Conservation (phyloP, 768 basidiomycete genomes). For the Brasilioporus rufonigricans region DNA sequence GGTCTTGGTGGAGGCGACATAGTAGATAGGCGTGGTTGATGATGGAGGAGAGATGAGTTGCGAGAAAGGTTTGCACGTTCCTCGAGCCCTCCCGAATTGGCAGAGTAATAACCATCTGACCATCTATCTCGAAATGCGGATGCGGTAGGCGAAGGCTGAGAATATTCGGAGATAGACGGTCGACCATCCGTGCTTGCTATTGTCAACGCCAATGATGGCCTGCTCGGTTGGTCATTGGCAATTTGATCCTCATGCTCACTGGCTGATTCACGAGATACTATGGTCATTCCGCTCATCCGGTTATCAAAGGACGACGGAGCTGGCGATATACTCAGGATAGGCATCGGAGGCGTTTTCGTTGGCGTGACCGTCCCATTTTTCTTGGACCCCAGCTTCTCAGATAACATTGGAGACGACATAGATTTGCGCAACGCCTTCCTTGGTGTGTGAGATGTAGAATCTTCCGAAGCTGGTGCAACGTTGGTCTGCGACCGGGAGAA, state of each 20-base stretch:
- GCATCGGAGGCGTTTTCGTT: slow-evolving; percentile 44
- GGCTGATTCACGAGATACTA: slow-evolving; percentile 33
- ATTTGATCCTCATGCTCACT: slow-evolving; percentile 40
- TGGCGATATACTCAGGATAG: slow-evolving; percentile 33
- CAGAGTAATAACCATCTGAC: slow-evolving; percentile 35
- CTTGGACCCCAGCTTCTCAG: slow-evolving; percentile 41
- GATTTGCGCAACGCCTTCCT: slow-evolving; percentile 41
- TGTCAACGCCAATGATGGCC: slow-evolving; percentile 54
- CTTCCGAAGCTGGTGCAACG: slow-evolving; percentile 28
- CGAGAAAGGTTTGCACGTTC: slow-evolving; percentile 15
- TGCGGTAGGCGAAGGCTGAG: slow-evolving; percentile 68
- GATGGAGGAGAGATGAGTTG: slow-evolving; percentile 22
- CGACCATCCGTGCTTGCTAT: slow-evolving; percentile 39
- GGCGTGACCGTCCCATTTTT: slow-evolving; percentile 27
- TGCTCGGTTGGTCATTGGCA: slow-evolving; percentile 25
- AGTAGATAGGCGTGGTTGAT: slow-evolving; percentile 23
- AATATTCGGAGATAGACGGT: slow-evolving; percentile 64
- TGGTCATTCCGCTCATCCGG: slow-evolving; percentile 25
- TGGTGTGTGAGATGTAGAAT: slow-evolving; percentile 7
- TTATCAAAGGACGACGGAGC: slow-evolving; percentile 24
- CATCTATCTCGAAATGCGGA: slow-evolving; percentile 74
- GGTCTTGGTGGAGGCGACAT: slow-evolving; percentile 60
- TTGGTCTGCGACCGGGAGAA: slow-evolving; percentile 61
- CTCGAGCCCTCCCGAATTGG: slow-evolving; percentile 19
- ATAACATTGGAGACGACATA: slow-evolving; percentile 53